Percentiles rank a stretch among this genome's conserved stretches.
phyloP scores from a whole-genome alignment of 108 stramenopile species.

The Skeletonema costatum region DNA sequence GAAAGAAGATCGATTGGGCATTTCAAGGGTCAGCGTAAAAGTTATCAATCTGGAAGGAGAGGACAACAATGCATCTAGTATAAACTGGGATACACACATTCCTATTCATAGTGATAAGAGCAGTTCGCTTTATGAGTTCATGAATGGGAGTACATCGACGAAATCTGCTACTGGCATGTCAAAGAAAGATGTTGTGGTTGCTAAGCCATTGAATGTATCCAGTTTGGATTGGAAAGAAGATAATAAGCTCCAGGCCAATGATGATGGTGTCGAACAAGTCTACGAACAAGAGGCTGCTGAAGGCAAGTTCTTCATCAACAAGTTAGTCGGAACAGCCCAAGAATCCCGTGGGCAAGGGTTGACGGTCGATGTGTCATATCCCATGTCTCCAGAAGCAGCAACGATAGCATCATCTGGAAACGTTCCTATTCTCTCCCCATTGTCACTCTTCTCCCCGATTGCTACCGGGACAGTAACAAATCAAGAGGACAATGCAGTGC shows the following conservation, averaged over 20 bases:
- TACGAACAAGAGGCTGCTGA: slow-evolving; percentile 48
- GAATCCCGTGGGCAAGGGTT: background rate
- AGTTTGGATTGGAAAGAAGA: slow-evolving; percentile 4
- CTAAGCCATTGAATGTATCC: slow-evolving; percentile 33
- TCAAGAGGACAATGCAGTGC: slow-evolving; percentile 30
- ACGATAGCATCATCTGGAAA: background rate
- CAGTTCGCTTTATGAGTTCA: slow-evolving; percentile 38
- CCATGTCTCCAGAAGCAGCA: slow-evolving; percentile 6
- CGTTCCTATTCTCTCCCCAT: slow-evolving; percentile 26
- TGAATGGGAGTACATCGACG: slow-evolving; percentile 15
- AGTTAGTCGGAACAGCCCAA: slow-evolving; percentile 13
- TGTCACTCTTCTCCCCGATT: slow-evolving; percentile 30
- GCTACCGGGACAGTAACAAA: background rate
- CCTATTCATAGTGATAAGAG: slow-evolving; percentile 25
- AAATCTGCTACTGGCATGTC: background rate
- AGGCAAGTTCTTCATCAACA: slow-evolving; percentile 50
- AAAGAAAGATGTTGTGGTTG: slow-evolving; percentile 30
- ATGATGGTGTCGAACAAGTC: slow-evolving; percentile 18
- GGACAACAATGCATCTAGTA: background rate
- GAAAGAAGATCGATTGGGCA: slow-evolving; percentile 45
- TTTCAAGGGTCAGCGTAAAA: slow-evolving; percentile 19
- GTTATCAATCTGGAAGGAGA: slow-evolving; percentile 1
- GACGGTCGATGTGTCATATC: background rate
- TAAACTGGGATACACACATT: slow-evolving; percentile 19
- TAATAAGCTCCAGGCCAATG: background rate